phyloP scores from a whole-genome alignment of 495 filamentous ascomycete genomes.

The Cladorrhinum samala region DNA sequence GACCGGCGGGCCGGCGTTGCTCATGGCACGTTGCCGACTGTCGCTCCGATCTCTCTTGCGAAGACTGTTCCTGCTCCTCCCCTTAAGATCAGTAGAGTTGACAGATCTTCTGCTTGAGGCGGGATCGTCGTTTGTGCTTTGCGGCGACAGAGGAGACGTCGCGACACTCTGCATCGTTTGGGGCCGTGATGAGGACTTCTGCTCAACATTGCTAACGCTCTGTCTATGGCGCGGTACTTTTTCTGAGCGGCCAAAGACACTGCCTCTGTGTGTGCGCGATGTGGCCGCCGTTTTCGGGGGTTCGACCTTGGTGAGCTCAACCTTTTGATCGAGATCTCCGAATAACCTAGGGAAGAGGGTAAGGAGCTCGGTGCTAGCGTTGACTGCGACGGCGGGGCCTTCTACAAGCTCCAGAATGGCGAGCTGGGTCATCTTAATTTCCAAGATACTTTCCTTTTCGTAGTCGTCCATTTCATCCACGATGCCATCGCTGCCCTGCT shows the following conservation, averaged over 20 bases:
- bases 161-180: constrained; percentile 38
- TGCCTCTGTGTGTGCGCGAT: constrained; percentile 63
- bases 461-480: constrained; percentile 68
- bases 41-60: constrained; percentile 40
- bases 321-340: constrained; percentile 42
- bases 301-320: constrained; percentile 16
- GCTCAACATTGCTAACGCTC: constrained; percentile 24
- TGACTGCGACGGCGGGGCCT: constrained; percentile 75
- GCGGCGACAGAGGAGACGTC: constrained; percentile 32
- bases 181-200: constrained; percentile 21
- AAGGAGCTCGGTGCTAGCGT: constrained; percentile 74
- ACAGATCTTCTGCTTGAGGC: constrained; percentile 26
- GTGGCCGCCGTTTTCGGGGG: constrained; percentile 69
- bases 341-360: constrained; percentile 77
- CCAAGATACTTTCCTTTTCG: constrained; percentile 75
- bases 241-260: constrained; percentile 59
- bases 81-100: constrained; percentile 30
- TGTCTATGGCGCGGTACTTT: constrained; percentile 27
- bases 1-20: constrained; percentile 25
- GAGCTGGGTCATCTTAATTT: constrained; percentile 92
- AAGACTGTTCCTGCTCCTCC: constrained; percentile 40
- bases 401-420: constrained; percentile 75
- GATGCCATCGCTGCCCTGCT: constrained; percentile 41
- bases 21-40: constrained; percentile 32
- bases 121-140: constrained; percentile 33